These are phyloP conservation scores for Colletotrichum orchidophilum DNA, from an alignment of 2,329 filamentous ascomycete species.

Conservation along the genomic window DNA sequence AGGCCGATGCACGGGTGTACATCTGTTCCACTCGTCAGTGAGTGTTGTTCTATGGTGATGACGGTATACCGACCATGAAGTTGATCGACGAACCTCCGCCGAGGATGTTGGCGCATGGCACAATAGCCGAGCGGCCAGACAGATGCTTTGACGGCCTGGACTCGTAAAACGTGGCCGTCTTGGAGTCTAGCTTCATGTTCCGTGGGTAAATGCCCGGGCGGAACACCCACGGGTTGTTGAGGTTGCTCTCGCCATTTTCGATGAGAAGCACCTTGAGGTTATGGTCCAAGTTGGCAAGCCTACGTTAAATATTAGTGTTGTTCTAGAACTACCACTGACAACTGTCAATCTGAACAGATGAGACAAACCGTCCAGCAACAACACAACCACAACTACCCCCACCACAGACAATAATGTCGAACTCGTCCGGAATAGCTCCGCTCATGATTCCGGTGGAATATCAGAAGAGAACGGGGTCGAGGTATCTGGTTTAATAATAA, in stretches of 20 bases:
- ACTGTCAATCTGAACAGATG: not conserved
- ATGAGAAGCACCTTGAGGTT: constrained; percentile 76
- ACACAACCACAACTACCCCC: constrained; percentile 74
- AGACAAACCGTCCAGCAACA: constrained; percentile 62
- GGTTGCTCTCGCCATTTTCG: constrained; percentile 76
- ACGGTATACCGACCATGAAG: constrained; percentile 67
- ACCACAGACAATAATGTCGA: constrained; percentile 83
- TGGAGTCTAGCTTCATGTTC: constrained; percentile 83
- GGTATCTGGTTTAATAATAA: not conserved
- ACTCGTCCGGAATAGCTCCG: constrained; percentile 71
- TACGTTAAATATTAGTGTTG: constrained; percentile 50
- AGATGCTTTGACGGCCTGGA: constrained; percentile 79
- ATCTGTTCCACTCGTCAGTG: constrained; percentile 56
- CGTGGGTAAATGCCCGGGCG: constrained; percentile 80
- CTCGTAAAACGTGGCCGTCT: constrained; percentile 84
- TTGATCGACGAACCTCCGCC: constrained; percentile 81
- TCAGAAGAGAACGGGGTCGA: not conserved
- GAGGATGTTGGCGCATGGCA: constrained; percentile 78
- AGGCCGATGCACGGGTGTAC: constrained; percentile 77
- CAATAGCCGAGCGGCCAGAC: constrained; percentile 74
- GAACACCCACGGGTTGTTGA: constrained; percentile 83
- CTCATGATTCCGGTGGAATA: constrained; percentile 41
- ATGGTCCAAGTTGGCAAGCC: constrained; percentile 79
- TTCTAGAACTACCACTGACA: constrained; percentile 47
- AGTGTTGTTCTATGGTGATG: not conserved